phyloP scores from a whole-genome alignment of 495 filamentous ascomycete species.

The Neurospora sp. region DNA sequence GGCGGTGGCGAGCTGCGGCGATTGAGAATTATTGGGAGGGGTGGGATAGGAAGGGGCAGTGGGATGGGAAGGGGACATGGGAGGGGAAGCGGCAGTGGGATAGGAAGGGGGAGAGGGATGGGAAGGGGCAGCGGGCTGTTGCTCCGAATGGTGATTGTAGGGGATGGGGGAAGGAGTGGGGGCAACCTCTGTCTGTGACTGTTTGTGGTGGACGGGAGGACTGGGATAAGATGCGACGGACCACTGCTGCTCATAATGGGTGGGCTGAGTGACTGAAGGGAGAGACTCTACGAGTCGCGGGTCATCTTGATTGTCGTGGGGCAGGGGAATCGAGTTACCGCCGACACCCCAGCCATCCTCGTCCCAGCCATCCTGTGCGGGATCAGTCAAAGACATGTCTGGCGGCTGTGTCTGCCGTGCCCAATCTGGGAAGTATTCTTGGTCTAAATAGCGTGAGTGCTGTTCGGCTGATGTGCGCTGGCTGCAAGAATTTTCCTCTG shows the following conservation, averaged over 20 bases:
- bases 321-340: background rate
- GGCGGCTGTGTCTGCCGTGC: background rate
- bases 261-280: background rate
- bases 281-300: background rate
- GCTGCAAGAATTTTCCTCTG: background rate
- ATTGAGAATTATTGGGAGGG: background rate
- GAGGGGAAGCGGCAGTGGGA: too few relatives aligned
- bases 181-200: background rate
- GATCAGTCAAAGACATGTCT: background rate
- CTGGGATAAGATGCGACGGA: background rate
- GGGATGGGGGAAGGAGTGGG: background rate
- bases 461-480: background rate
- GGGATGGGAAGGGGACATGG: too few relatives aligned
- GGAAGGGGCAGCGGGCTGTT: background rate
- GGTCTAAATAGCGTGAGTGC: background rate
- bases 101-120: too few relatives aligned
- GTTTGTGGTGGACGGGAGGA: background rate
- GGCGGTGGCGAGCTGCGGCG: background rate
- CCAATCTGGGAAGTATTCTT: background rate
- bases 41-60: background rate
- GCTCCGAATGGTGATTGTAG: background rate
- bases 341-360: background rate
- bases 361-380: background rate
- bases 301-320: background rate
- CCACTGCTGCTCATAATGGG: background rate